A percentile compares a stretch with the other conserved stretches of the same genome.
These are phyloP conservation scores for Pyracantha coccinea DNA, from an alignment of 331 rosid genomes.

Conservation along the genomic window DNA sequence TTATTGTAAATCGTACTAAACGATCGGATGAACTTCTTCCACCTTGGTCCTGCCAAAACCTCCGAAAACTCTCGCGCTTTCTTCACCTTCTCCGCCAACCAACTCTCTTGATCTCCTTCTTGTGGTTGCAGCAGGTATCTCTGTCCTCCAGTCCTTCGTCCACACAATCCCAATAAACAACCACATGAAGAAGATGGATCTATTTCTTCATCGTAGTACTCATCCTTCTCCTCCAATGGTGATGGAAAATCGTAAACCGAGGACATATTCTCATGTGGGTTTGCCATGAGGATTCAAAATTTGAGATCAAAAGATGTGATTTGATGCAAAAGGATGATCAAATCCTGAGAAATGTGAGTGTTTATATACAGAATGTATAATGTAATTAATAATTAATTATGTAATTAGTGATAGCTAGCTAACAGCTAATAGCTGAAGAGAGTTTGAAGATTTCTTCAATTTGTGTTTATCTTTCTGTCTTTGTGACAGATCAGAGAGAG, in stretches of 20 bases:
- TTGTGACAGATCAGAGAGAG: background rate
- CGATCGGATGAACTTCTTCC: slow-evolving; percentile 29
- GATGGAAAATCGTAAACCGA: background rate
- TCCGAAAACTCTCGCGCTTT: slow-evolving; percentile 18
- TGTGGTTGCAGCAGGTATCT: slow-evolving; percentile 10
- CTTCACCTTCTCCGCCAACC: slow-evolving; percentile 25
- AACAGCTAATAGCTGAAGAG: background rate
- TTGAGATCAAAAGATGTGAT: background rate
- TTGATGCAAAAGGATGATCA: background rate
- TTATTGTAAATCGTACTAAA: slow-evolving; percentile 10
- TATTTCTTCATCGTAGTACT: slow-evolving; percentile 2
- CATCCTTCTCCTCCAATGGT: background rate
- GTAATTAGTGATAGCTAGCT: slow-evolving; percentile 1
- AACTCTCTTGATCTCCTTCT: slow-evolving; percentile 3
- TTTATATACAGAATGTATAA: background rate
- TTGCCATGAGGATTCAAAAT: background rate
- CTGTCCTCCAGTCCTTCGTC: background rate
- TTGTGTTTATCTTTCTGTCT: background rate
- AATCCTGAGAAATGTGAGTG: background rate
- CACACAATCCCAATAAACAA: slow-evolving; percentile 14
- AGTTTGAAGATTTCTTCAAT: background rate
- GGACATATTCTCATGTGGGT: slow-evolving; percentile 1
- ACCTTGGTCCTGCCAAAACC: slow-evolving; percentile 31
- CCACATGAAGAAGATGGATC: slow-evolving; percentile 12
- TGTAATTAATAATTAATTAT: too few species aligned